Percentiles rank a stretch among this genome's conserved stretches.
phyloP scores from a whole-genome alignment of 1,284 basidiomycete species.

The Tilletia indica region DNA sequence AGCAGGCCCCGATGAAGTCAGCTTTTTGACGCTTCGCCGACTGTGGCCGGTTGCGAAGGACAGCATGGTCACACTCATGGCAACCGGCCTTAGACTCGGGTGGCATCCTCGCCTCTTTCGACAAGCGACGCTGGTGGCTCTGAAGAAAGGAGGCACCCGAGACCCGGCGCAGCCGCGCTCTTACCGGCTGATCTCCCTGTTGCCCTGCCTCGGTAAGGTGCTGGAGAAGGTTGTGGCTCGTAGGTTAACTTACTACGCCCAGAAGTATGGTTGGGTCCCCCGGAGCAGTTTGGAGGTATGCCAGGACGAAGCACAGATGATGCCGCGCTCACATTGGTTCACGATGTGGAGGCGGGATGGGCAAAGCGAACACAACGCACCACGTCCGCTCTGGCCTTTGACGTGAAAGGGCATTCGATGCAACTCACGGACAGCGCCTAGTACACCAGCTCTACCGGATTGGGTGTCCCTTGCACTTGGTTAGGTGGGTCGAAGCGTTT shows the following conservation, averaged over 20 bases:
- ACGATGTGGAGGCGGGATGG: too few relatives aligned
- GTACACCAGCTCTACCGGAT: background rate
- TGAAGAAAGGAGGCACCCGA: background rate
- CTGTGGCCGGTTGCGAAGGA: background rate
- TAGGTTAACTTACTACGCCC: background rate
- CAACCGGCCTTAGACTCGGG: background rate
- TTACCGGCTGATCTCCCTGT: background rate
- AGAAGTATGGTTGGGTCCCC: background rate
- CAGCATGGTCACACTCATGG: background rate
- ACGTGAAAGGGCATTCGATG: too few relatives aligned
- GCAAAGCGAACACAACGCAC: too few relatives aligned
- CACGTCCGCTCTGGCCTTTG: too few relatives aligned
- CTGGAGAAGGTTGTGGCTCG: constrained; percentile 8
- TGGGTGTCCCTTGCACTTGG: background rate
- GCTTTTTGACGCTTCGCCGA: background rate
- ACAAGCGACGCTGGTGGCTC: background rate
- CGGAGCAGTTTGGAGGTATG: background rate
- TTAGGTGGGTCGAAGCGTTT: background rate
- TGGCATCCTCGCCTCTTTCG: background rate
- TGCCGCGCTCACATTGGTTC: too few relatives aligned
- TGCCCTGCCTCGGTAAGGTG: background rate
- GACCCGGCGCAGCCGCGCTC: constrained; percentile 3
- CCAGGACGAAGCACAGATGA: too few relatives aligned
- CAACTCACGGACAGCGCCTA: too few relatives aligned
- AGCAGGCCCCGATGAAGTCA: constrained; percentile 3